These are phyloP conservation scores for Comarum palustre DNA, from an alignment of 306 rosid species.

Conservation along the genomic window DNA sequence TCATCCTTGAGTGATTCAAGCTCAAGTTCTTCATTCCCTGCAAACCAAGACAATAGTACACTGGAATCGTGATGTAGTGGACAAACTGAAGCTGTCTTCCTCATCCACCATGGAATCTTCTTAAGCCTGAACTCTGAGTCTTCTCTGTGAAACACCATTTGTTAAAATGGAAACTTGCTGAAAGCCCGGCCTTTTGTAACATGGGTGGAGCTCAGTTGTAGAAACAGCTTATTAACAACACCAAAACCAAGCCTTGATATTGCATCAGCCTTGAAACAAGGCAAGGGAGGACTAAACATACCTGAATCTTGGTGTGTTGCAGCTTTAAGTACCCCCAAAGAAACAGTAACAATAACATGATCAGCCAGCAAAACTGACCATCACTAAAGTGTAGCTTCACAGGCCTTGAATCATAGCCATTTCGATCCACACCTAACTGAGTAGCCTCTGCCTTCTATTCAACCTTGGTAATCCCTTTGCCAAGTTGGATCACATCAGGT, in stretches of 20 bases:
- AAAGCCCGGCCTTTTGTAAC: conserved; percentile 22
- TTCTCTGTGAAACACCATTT: conserved; percentile 69
- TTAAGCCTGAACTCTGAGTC: conserved; percentile 56
- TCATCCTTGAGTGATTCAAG: conserved; percentile 72
- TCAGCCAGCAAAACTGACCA: conserved; percentile 65
- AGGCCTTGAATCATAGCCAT: conserved; percentile 49
- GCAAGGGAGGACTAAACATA: conserved; percentile 77
- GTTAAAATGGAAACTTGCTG: conserved; percentile 52
- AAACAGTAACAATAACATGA: conserved; percentile 84
- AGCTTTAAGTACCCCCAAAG: conserved; percentile 88
- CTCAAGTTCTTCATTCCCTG: conserved; percentile 78
- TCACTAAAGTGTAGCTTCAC: conserved; percentile 78
- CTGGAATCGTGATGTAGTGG: conserved; percentile 68
- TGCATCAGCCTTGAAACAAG: conserved; percentile 70
- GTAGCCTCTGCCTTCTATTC: conserved; percentile 57
- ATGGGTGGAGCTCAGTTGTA: conserved; percentile 49
- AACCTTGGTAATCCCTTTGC: conserved; percentile 54
- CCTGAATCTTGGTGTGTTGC: conserved; percentile 53
- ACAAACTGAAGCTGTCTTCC: conserved; percentile 66
- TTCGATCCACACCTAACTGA: conserved; percentile 15
- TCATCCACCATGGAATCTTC: conserved; percentile 92
- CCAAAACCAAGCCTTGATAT: conserved; percentile 94
- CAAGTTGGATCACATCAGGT: conserved; percentile 63
- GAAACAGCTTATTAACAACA: conserved; percentile 87
- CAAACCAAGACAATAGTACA: conserved; percentile 82